Percentiles rank a stretch among this genome's conserved stretches.
phyloP scores from a whole-genome alignment of 2,329 filamentous ascomycete species.

The Phialocephala subalpina region DNA sequence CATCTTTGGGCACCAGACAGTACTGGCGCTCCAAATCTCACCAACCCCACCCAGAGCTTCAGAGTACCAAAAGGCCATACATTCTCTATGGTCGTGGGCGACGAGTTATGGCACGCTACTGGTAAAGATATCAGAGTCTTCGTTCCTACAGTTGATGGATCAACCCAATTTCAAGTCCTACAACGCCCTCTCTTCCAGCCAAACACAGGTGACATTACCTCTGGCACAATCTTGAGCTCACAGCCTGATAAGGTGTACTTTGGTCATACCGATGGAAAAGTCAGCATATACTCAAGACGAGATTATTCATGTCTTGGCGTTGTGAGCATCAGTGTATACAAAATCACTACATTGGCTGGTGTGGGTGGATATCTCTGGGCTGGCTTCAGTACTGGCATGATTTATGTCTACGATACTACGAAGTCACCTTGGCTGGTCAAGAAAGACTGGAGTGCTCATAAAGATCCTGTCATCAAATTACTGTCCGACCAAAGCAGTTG shows the following conservation, averaged over 20 bases:
- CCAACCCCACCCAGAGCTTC: constrained; percentile 76
- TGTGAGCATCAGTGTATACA: constrained; percentile 90
- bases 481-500: constrained; percentile 81
- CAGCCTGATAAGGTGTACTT: constrained; percentile 85
- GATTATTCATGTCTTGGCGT: constrained; percentile 82
- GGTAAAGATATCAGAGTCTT: constrained; percentile 91
- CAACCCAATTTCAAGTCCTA: constrained; percentile 77
- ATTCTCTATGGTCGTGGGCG: constrained; percentile 87
- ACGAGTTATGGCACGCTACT: constrained; percentile 85
- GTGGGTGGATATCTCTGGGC: constrained; percentile 89
- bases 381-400: constrained; percentile 91
- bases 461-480: constrained; percentile 81
- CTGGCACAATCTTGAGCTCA: constrained; percentile 77
- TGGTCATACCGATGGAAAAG: constrained; percentile 91
- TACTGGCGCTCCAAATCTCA: constrained; percentile 76
- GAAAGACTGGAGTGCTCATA: constrained; percentile 95
- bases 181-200: constrained; percentile 74
- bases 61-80: constrained; percentile 83
- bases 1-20: constrained; percentile 85
- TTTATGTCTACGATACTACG: constrained; percentile 89
- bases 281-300: constrained; percentile 84
- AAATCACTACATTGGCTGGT: constrained; percentile 87
- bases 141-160: constrained; percentile 73
- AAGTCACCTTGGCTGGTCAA: constrained; percentile 86
- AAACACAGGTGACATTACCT: constrained; percentile 85